These are phyloP conservation scores for Clitoria ternatea DNA, from an alignment of 306 rosid genomes.

Conservation along the genomic window DNA sequence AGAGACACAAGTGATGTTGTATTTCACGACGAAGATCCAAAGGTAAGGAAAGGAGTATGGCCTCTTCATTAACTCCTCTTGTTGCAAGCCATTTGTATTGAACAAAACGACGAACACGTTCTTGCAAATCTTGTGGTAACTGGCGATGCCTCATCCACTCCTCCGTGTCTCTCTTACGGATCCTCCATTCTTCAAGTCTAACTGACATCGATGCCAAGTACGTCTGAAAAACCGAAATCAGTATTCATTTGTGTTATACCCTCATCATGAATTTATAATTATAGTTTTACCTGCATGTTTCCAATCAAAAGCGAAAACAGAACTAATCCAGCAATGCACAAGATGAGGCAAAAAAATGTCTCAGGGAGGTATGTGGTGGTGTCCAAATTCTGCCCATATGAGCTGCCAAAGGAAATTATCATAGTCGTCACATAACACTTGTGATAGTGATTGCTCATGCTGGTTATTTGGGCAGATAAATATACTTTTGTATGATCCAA, in stretches of 20 bases:
- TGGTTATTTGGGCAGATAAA: background rate
- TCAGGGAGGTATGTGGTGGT: conserved; percentile 68
- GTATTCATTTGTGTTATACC: too few species aligned
- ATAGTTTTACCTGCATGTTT: conserved; percentile 76
- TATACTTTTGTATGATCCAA: background rate
- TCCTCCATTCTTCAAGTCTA: conserved; percentile 88
- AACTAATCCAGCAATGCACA: conserved; percentile 64
- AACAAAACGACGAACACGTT: conserved; percentile 76
- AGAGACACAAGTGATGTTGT: conserved; percentile 77
- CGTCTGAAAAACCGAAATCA: conserved; percentile 43
- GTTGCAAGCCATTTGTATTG: conserved; percentile 86
- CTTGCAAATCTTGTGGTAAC: conserved; percentile 65
- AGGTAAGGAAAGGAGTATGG: conserved; percentile 62
- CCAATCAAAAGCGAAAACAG: conserved; percentile 77
- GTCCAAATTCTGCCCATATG: conserved; percentile 72
- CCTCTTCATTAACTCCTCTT: conserved; percentile 88
- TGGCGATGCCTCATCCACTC: conserved; percentile 98
- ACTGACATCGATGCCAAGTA: conserved; percentile 73
- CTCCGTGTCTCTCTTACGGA: conserved; percentile 73
- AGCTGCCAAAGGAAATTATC: conserved; percentile 39
- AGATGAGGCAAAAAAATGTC: conserved; percentile 58
- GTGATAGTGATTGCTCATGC: background rate
- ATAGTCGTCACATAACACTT: too few species aligned
- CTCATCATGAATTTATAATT: too few species aligned
- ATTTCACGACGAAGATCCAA: conserved; percentile 83